Base-by-base conservation (phyloP, 169 alveolate genomes). In the Theileria orientalis region DNA sequence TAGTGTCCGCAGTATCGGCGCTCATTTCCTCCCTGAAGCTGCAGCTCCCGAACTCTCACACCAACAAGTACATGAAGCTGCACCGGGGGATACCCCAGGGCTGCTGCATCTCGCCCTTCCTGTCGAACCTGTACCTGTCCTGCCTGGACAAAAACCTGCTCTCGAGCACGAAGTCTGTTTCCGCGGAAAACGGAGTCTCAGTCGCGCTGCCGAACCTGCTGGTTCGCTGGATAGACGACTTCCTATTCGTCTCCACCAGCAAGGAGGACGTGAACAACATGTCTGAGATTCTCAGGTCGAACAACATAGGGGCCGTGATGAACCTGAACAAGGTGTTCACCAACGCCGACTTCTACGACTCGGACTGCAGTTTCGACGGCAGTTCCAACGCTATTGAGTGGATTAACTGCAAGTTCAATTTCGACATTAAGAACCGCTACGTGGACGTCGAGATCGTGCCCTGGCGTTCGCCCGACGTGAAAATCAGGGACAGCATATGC, bases 81-180 rank as follows among this genome's bases (percentile, higher is more conserved):
- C 30, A 29, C 49, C 44, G 71, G 19, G 89, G 89, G 25, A 74
- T 82, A 21, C 89, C 89, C 2, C 89, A 82, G 82, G 89, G 89
- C 1, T 82, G 89, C 46, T 74, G 85, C 64, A 74, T 82, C 25
- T 82, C 89, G 3, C 73, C 76, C 21, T 44, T 82, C 32, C 68
- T 82, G 9, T 82, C 84, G 27, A 73, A 67, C 68, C 63, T 82
- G 0, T 82, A 56, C 56, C 44, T 82, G n/a, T 70, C 85, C 5
- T 54, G 69, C 62, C 64, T 69, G 11, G 87, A 79, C 56, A 40
- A 64, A 52, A 19, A 60, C 44, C 51, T 71, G 2, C 8, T 3
- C 32, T 56, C 37, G 19, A 23, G 13, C 37, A 25, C 42, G 21
- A 56, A 56, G 32, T n/a, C 21, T 56, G 21, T 23, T 5, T n/a